phyloP scores from a whole-genome alignment of 2,329 filamentous ascomycete genomes.

The Apiospora pterosperma region DNA sequence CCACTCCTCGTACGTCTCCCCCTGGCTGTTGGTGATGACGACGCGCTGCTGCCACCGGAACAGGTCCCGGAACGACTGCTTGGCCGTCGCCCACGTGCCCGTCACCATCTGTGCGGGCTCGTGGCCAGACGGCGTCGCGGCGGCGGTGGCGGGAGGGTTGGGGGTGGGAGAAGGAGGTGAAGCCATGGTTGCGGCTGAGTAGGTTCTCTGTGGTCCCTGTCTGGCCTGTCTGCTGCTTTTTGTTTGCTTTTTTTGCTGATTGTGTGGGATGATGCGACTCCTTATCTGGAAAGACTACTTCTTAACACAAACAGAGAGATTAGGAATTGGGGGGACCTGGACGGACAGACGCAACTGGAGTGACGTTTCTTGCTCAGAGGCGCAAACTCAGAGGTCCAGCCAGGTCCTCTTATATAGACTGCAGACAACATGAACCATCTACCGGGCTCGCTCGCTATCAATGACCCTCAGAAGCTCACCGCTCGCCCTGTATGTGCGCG shows the following conservation, averaged over 20 bases:
- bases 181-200: neutral
- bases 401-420: neutral
- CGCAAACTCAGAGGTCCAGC: neutral
- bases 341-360: neutral
- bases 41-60: slow-evolving; percentile 74
- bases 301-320: neutral
- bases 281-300: neutral
- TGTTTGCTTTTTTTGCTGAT: neutral
- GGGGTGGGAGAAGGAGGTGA: neutral
- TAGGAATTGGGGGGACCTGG: neutral
- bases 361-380: neutral
- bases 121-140: slow-evolving; percentile 17
- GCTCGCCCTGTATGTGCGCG: neutral
- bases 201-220: neutral
- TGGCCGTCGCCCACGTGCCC: slow-evolving; percentile 61
- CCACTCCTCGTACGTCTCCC: slow-evolving; percentile 67
- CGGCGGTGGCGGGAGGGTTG: neutral
- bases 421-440: neutral
- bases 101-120: slow-evolving; percentile 59
- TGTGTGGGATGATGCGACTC: neutral
- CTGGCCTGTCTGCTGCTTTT: too few species aligned
- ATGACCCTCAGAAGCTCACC: neutral
- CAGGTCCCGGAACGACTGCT: slow-evolving; percentile 61
- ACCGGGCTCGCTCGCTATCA: neutral
- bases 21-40: slow-evolving; percentile 60